Evolutionary conservation across 495 filamentous ascomycete genomes (phyloP).

Genomic region (Penicillium mononematosum): DNA sequence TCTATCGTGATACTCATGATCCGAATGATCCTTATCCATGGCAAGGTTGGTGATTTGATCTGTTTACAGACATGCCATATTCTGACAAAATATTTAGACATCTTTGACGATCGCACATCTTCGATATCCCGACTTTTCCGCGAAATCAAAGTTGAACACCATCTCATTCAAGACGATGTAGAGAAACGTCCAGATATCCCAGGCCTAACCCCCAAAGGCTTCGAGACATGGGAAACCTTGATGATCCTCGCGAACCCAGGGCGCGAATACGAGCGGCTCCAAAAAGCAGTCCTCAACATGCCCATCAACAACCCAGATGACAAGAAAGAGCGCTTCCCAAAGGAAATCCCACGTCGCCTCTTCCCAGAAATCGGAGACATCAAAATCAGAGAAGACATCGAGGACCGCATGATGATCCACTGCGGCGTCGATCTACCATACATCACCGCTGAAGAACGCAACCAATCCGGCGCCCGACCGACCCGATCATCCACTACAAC

Average conservation of each 20-base stretch:
- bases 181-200: slow-evolving; percentile 66
- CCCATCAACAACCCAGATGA: slow-evolving; percentile 74
- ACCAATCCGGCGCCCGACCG: slow-evolving; percentile 27
- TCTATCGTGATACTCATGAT: slow-evolving; percentile 67
- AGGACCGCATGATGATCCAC: slow-evolving; percentile 46
- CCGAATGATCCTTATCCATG: slow-evolving; percentile 65
- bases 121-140: slow-evolving; percentile 72
- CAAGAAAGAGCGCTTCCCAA: slow-evolving; percentile 72
- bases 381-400: slow-evolving; percentile 39
- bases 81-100: slow-evolving; percentile 35
- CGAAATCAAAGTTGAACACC: slow-evolving; percentile 74
- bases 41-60: slow-evolving; percentile 45
- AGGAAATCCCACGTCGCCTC: slow-evolving; percentile 70
- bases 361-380: slow-evolving; percentile 56
- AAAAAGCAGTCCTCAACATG: slow-evolving; percentile 69
- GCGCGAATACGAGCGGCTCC: slow-evolving; percentile 70
- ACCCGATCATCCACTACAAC: slow-evolving; percentile 20
- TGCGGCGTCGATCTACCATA: slow-evolving; percentile 49
- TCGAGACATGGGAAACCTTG: slow-evolving; percentile 71
- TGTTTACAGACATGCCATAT: not conserved
- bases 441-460: slow-evolving; percentile 41
- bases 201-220: slow-evolving; percentile 75
- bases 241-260: slow-evolving; percentile 77
- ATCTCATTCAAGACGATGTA: slow-evolving; percentile 66
- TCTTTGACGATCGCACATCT: slow-evolving; percentile 53